Evolutionary conservation across 192 early-diverging fungal species (phyloP).

Genomic region (Coemansia sp.): DNA sequence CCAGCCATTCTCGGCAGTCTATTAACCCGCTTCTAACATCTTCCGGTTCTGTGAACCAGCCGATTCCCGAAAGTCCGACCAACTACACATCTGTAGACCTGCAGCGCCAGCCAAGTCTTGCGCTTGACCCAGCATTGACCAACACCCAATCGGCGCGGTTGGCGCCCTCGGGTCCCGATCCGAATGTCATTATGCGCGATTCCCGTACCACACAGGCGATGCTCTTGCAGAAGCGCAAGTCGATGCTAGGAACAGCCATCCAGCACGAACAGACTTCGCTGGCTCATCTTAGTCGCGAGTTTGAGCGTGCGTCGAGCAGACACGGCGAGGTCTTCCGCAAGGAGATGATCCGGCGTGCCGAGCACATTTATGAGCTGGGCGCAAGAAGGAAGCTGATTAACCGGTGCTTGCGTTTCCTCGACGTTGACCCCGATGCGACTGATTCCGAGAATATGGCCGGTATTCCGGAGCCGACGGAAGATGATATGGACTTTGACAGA

Average conservation of each 20-base stretch:
- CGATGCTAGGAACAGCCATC: conserved; percentile 48
- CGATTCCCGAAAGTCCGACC: conserved; percentile 1
- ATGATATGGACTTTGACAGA: conserved; percentile 29
- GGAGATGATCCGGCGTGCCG: conserved; percentile 43
- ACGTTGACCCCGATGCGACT: conserved; percentile 17
- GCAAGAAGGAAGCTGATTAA: conserved; percentile 54
- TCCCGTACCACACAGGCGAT: conserved; percentile 53
- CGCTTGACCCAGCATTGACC: conserved; percentile 24
- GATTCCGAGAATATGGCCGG: conserved; percentile 4
- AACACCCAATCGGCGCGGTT: conserved; percentile 33
- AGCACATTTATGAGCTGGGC: conserved; percentile 55
- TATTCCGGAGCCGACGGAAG: conserved; percentile 10
- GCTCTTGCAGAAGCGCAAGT: conserved; percentile 45
- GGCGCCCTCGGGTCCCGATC: conserved; percentile 49
- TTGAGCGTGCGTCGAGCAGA: conserved; percentile 40
- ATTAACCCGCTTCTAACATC: conserved; percentile 7
- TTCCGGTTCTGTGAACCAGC: conserved; percentile 2
- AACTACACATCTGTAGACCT: conserved; percentile 15
- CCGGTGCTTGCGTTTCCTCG: conserved; percentile 47
- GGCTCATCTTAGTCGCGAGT: conserved; percentile 40
- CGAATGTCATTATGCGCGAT: conserved; percentile 55
- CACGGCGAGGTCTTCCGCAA: conserved; percentile 37
- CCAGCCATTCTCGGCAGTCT: conserved; percentile 41
- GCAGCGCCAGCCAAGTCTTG: conserved; percentile 38
- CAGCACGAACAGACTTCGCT: conserved; percentile 42